Evolutionary conservation across 1,139 yeast genomes (phyloP).

Genomic region (Yamadazyma jaroonii): DNA sequence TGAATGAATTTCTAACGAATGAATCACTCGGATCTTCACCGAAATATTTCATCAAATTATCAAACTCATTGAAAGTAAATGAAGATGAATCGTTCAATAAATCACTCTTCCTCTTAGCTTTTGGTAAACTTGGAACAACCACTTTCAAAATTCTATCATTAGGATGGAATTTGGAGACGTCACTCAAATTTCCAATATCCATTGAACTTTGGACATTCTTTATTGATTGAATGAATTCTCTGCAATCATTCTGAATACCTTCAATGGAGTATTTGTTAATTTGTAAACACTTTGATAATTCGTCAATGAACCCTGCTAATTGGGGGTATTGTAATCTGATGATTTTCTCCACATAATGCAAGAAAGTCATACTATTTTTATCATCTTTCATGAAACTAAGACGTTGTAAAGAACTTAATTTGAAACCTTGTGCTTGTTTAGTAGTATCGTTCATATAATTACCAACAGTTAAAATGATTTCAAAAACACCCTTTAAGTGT

Average conservation of each 20-base stretch:
- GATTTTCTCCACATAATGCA: constrained; percentile 76
- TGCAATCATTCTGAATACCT: constrained; percentile 61
- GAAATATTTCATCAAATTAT: constrained; percentile 65
- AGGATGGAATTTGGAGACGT: constrained; percentile 73
- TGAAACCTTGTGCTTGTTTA: constrained; percentile 80
- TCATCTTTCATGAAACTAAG: constrained; percentile 76
- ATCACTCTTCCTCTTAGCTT: constrained; percentile 66
- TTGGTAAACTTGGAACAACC: constrained; percentile 63
- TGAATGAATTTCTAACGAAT: constrained; percentile 65
- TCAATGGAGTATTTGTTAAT: constrained; percentile 70
- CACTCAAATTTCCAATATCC: constrained; percentile 75
- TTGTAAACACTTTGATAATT: constrained; percentile 54
- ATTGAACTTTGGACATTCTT: constrained; percentile 70
- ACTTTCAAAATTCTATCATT: constrained; percentile 61
- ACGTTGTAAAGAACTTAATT: constrained; percentile 69
- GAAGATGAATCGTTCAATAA: constrained; percentile 61
- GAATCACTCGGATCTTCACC: constrained; percentile 76
- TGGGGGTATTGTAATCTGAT: constrained; percentile 69
- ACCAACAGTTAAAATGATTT: constrained; percentile 77
- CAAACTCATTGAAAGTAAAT: constrained; percentile 65
- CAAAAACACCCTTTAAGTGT: constrained; percentile 63
- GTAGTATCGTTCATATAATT: constrained; percentile 80
- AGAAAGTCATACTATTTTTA: constrained; percentile 72
- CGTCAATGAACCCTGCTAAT: constrained; percentile 55
- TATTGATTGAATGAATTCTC: constrained; percentile 52